A percentile compares a stretch with the other conserved stretches of the same genome.
Conservation (phyloP, 1,284 basidiomycete species). For the Peniophora sp. region DNA sequence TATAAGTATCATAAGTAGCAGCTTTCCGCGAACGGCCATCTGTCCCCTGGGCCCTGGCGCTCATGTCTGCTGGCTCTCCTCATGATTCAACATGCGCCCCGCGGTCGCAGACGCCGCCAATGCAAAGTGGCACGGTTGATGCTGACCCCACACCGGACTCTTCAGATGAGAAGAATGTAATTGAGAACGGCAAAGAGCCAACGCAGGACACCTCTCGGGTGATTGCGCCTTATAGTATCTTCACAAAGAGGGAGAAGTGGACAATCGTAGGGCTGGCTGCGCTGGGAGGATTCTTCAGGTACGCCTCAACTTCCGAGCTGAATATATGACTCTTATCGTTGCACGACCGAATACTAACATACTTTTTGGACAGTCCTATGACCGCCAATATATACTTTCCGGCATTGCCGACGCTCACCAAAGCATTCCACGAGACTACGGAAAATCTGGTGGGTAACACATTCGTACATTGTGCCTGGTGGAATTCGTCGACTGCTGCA, state of each 20-base stretch:
- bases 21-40: too few relatives aligned
- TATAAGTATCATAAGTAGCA: too few relatives aligned
- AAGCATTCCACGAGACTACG: constrained; percentile 52
- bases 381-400: constrained; percentile 75
- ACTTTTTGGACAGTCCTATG: constrained; percentile 40
- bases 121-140: too few relatives aligned
- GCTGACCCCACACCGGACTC: too few relatives aligned
- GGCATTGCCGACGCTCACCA: constrained; percentile 60
- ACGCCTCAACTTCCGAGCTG: constrained; percentile 1
- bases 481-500: too few relatives aligned
- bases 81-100: too few relatives aligned
- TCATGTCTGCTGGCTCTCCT: too few relatives aligned
- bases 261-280: constrained; percentile 51
- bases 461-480: too few relatives aligned
- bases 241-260: constrained; percentile 55
- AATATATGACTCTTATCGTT: too few relatives aligned
- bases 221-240: constrained; percentile 45
- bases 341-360: too few relatives aligned
- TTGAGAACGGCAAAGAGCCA: not conserved
- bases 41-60: too few relatives aligned
- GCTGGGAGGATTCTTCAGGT: constrained; percentile 59
- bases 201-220: not conserved
- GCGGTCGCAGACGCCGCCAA: too few relatives aligned
- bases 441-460: constrained; percentile 23
- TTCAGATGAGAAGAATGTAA: not conserved